Base-by-base conservation (phyloP, 257 asterid genomes). In the Avicennia marina region DNA sequence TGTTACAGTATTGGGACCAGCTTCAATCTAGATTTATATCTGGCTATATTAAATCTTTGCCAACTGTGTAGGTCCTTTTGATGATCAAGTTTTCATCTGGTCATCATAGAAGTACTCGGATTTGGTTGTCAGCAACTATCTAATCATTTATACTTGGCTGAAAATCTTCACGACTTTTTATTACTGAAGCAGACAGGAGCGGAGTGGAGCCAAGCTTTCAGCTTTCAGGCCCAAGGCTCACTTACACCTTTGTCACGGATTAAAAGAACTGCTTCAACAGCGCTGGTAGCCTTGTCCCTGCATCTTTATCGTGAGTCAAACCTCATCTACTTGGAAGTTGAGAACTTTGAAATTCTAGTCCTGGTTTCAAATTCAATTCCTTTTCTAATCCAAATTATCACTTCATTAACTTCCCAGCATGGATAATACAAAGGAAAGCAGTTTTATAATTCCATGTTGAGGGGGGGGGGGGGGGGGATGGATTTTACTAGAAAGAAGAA, bases 111-210 rank as follows among this genome's bases (percentile, higher is more conserved):
- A 32, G 15, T 42, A 42, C 61, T 50, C 53, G 13, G 36, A 41
- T 41, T 40, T 20, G 51, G 40, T 26, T 10, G 44, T 25, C 7
- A 20, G 15, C 36, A 21, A 60, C 11, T 33, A 10, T 17, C 10
- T 11, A 15, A 51, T 21, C 25, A 53, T 29, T 38, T 39, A 40
- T 17, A 4, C 18, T 40, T 2, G 39, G 59, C 52, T 1, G 43
- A 25, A 38, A 16, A 11, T 6, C 21, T n/a, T 18, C n/a, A 34
- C 12, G 33, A 36, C 2, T 24, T 17, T 52, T 19, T 20, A 45
- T 41, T 45, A 41, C 53, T 43, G 46, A 56, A 34, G 54, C 51
- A 41, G 53, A 19, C 43, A 33, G 24, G 40, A n/a, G n/a, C n/a
- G n/a, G n/a, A n/a, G 56, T 18, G 32, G 33, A 16, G 42, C 19